Base-by-base conservation (phyloP, 768 basidiomycete genomes). In the Phanerochaete sordida region DNA sequence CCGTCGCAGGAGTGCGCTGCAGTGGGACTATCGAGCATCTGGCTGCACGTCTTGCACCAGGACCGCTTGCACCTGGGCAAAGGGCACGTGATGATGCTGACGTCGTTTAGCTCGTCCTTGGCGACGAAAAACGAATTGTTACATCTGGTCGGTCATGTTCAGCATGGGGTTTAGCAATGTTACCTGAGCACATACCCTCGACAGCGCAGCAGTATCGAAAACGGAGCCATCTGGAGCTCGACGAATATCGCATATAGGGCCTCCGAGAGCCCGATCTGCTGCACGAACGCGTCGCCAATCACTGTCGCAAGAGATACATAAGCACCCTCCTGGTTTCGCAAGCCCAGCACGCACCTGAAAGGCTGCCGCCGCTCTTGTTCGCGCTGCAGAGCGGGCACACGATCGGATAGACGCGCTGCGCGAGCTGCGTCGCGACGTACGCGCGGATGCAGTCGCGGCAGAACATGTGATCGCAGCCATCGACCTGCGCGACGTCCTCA, bases 31-130 rank as follows among this genome's bases (percentile, higher is more conserved):
- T 62, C 56, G 52, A 76, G 61, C 62, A 69, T 57, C 58, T 83
- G 80, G 28, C 78, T 79, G 70, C 86, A 88, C 30, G 70, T 69
- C 70, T 82, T 87, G 70, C 86, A 88, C 87, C 86, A 88, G 7
- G 75, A 72, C 62, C 84, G 70, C 0, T 70, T 65, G 58, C 86
- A 88, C 19, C 70, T 68, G 0, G 68, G 72, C 31, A 80, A 66
- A 3, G 84, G 84, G 60, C 87, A 88, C 12, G 72, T 67, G 35
- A 88, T 69, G 24, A 77, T 74, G 31, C 70, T 68, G 15, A 68
- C 66, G 2, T 72, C 72, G 12, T 72, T 67, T 59, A 80, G 77
- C 57, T 85, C 82, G 37, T 70, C 64, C 27, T 79, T 77, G 64
- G 84, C 84, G 15, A 88, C 80, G 55, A 77, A 79, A 16, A 78